phyloP scores from a whole-genome alignment of 1,139 yeast species.

The Nakaseomyces sp. region DNA sequence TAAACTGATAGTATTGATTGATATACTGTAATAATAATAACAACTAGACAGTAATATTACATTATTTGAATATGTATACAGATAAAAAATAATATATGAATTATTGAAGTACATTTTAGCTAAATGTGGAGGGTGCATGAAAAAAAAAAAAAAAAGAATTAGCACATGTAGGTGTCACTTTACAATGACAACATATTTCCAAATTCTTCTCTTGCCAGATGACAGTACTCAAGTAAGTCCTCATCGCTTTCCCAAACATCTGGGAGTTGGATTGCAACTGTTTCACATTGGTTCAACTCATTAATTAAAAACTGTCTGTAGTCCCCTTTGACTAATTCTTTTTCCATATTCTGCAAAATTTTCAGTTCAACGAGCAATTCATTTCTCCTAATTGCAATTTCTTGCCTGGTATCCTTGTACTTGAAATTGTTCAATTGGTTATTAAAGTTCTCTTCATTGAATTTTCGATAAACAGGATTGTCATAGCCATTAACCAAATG shows the following conservation, averaged over 20 bases:
- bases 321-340: conserved; percentile 54
- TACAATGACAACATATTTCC: background rate
- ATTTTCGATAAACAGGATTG: conserved; percentile 24
- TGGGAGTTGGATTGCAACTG: conserved; percentile 29
- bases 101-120: background rate
- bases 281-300: conserved; percentile 55
- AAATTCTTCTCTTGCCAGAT: conserved; percentile 31
- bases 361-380: conserved; percentile 61
- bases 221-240: conserved; percentile 29
- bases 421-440: conserved; percentile 23
- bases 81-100: too few relatives aligned
- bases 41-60: background rate
- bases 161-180: too few relatives aligned
- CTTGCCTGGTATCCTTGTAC: conserved; percentile 45
- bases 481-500: conserved; percentile 20
- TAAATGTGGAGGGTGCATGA: too few relatives aligned
- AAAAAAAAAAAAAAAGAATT: too few relatives aligned
- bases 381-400: conserved; percentile 68
- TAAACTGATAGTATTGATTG: background rate
- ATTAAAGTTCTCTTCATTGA: conserved; percentile 13
- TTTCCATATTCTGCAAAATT: conserved; percentile 60
- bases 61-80: too few relatives aligned
- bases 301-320: conserved; percentile 65
- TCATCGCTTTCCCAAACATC: conserved; percentile 23
- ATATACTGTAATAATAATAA: background rate